phyloP scores from a whole-genome alignment of 2,329 filamentous ascomycete species.

The Pseudofabraea citricarpa region DNA sequence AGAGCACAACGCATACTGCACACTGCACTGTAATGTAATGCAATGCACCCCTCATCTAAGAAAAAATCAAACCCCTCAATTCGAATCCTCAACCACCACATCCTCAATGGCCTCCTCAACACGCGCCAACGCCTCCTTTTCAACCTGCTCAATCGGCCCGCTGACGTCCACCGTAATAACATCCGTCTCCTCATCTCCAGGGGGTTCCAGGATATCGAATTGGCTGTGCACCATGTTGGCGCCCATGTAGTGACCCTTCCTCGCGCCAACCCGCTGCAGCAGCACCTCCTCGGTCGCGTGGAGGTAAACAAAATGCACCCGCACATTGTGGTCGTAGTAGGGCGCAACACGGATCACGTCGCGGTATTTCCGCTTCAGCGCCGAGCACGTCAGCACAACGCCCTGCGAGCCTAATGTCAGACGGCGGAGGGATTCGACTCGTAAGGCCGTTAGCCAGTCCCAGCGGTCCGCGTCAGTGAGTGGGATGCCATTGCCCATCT shows the following conservation, averaged over 20 bases:
- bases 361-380: constrained; percentile 93
- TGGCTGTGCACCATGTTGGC: constrained; percentile 93
- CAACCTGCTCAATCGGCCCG: constrained; percentile 52
- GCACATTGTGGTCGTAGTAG: constrained; percentile 68
- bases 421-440: constrained; percentile 58
- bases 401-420: constrained; percentile 53
- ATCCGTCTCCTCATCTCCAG: constrained; percentile 64
- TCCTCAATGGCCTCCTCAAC: constrained; percentile 32
- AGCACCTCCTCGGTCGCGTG: constrained; percentile 72
- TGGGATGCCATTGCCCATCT: constrained; percentile 81
- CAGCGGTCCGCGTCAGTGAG: constrained; percentile 91
- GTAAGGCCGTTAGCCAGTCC: constrained; percentile 87
- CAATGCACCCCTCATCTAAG: too few relatives aligned
- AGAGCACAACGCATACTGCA: too few relatives aligned
- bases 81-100: constrained; percentile 10
- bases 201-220: constrained; percentile 81
- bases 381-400: constrained; percentile 95
- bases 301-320: constrained; percentile 90
- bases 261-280: constrained; percentile 65
- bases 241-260: constrained; percentile 92
- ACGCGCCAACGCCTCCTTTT: constrained; percentile 51
- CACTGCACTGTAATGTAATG: too few relatives aligned
- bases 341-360: constrained; percentile 81
- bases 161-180: constrained; percentile 68
- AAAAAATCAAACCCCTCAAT: too few relatives aligned